Conservation (phyloP, 163 green algal genomes). For the Chlamydomonas reinhardtii region DNA sequence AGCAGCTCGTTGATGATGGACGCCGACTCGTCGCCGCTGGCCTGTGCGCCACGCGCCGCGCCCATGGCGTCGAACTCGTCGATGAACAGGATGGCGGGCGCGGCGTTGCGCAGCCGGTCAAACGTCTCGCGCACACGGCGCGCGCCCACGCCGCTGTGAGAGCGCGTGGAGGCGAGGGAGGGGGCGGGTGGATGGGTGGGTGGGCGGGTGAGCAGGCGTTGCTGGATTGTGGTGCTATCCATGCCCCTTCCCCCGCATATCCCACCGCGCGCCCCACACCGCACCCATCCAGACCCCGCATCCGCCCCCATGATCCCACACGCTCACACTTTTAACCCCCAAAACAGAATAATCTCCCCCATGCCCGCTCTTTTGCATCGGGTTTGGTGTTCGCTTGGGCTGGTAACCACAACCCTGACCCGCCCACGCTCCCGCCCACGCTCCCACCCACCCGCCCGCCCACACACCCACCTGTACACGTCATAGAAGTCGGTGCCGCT, state of each 20-base stretch:
- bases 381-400: no score
- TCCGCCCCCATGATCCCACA: no score
- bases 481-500: slow-evolving; percentile 77
- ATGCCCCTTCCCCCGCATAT: no score
- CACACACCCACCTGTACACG: slow-evolving; percentile 49
- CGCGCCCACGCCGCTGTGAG: slow-evolving; percentile 60
- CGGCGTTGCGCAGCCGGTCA: slow-evolving; percentile 69
- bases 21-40: slow-evolving; percentile 84
- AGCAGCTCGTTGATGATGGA: slow-evolving; percentile 92
- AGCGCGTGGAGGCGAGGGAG: background rate
- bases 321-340: no score
- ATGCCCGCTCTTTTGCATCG: no score
- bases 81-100: slow-evolving; percentile 98
- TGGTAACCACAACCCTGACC: background rate
- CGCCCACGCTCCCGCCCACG: no score
- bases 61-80: slow-evolving; percentile 98
- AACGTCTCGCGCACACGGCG: slow-evolving; percentile 72
- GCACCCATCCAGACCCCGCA: no score
- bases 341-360: no score
- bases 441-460: no score
- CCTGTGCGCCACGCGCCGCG: slow-evolving; percentile 75
- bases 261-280: no score
- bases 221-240: no score
- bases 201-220: no score
- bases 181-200: background rate